Percentiles rank a stretch among this genome's conserved stretches.
phyloP scores from a whole-genome alignment of 1,284 basidiomycete genomes.

The Agaricales sp. region DNA sequence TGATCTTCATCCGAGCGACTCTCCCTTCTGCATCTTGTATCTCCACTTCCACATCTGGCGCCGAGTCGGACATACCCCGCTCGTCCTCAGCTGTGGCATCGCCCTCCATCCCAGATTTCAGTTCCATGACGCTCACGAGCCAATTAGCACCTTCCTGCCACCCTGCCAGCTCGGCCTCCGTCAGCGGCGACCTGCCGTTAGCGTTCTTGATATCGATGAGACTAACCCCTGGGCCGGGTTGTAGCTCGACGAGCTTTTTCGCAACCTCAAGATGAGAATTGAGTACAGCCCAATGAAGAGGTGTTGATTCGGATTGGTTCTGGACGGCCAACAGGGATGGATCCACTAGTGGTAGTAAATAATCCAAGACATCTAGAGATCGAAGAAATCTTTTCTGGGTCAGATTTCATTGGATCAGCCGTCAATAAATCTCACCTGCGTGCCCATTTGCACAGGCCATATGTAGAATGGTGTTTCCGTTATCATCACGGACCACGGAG shows the following conservation, averaged over 20 bases:
- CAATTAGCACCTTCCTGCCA: conserved; percentile 76
- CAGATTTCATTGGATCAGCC: not conserved
- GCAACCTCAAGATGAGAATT: conserved; percentile 66
- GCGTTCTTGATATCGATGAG: conserved; percentile 67
- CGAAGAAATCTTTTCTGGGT: conserved; percentile 10
- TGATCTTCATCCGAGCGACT: conserved; percentile 52
- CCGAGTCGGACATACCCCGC: conserved; percentile 16
- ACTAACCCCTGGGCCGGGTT: conserved; percentile 45
- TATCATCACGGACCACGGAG: conserved; percentile 53
- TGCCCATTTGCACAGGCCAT: conserved; percentile 86
- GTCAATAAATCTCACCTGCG: conserved; percentile 41
- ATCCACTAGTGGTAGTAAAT: conserved; percentile 56
- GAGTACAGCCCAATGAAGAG: conserved; percentile 83
- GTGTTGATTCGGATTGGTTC: conserved; percentile 67
- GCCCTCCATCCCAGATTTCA: conserved; percentile 39
- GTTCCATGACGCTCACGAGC: conserved; percentile 67
- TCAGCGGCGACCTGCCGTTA: conserved; percentile 60
- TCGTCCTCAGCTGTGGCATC: conserved; percentile 22
- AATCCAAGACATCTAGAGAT: conserved; percentile 56
- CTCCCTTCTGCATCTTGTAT: conserved; percentile 60
- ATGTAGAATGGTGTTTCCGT: conserved; percentile 72
- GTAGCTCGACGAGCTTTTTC: conserved; percentile 53
- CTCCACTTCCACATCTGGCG: conserved; percentile 43
- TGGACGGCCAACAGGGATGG: conserved; percentile 44
- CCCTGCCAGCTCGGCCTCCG: conserved; percentile 64